Evolutionary conservation across 371 early-diverging fungal species (phyloP), one percentile per base, ranked within the genome.

Genomic region (Actinomortierella wolfii): DNA sequence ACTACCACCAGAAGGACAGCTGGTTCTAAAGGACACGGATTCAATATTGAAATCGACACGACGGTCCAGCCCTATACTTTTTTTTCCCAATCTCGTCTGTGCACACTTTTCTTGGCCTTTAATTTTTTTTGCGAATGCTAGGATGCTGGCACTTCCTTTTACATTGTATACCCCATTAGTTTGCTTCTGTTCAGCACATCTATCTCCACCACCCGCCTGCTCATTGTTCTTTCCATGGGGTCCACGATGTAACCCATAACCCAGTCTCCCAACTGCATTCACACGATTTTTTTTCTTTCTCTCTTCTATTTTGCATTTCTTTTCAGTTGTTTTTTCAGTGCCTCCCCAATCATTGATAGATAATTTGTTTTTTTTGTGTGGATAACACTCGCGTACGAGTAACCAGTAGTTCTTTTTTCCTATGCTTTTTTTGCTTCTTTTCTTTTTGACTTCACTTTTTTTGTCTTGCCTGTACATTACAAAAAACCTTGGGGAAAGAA

Each of bases 1-100:
- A 34, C 51, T 42, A 50, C 28, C 45, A 54, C 46, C 56, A 62
- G 17, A 61, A 61, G 28, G 73, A 71, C 69, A 75, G 76, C 57
- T 78, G 79, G 79, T 78, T 73, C 70, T 78, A 76, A 76, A 26
- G 44, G 41, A 44, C 26, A 44, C 2, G 45, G 15, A 6, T 34
- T 24, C 26, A 17, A 42, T 23, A 28, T 17, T 7, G 17, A 15
- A 13, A 29, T 21, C 17, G 25, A 15, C 18, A 23, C 23, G 34
- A 24, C 9, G 20, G 50, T 54, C 51, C 28, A 29, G 9, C 39
- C 51, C 26, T 56, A 47, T 43, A 15, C 56, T 47, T 59, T 57
- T 58, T 34, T 34, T 23, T 21, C 42, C 25, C 51, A 14, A 17
- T 54, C 48, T 46, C 65, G 39, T 46, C n/a, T n/a, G n/a, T n/a